Conservation (phyloP, 1,284 basidiomycete genomes). For the Malassezia equina region DNA sequence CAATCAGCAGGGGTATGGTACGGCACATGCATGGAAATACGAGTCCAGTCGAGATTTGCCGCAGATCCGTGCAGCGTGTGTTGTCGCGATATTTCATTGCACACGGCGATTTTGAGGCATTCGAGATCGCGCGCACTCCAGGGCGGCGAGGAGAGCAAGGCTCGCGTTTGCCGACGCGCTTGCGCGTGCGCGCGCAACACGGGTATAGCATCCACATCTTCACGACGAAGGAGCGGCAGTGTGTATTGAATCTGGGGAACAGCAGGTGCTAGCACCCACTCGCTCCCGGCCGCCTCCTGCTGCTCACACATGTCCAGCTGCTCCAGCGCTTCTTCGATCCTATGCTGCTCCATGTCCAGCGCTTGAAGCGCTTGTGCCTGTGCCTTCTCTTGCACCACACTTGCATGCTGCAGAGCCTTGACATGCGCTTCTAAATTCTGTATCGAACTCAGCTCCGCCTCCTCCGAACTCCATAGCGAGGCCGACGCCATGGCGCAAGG, state of each 20-base stretch:
- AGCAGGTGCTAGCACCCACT: not conserved
- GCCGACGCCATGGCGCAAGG: not conserved
- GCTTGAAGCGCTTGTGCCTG: not conserved
- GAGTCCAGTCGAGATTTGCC: slow-evolving; percentile 1
- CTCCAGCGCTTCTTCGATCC: slow-evolving; percentile 17
- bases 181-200: slow-evolving; percentile 3
- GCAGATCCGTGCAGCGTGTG: not conserved
- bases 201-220: not conserved
- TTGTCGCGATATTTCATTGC: slow-evolving; percentile 6
- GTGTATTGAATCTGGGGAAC: not conserved
- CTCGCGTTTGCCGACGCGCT: slow-evolving; percentile 1
- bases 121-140: slow-evolving; percentile 18
- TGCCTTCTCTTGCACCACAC: not conserved
- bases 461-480: not conserved
- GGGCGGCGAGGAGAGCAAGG: slow-evolving; percentile 11
- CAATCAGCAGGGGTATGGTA: slow-evolving; percentile 16
- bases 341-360: slow-evolving; percentile 11
- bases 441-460: not conserved
- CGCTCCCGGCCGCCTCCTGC: not conserved
- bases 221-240: not conserved
- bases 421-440: slow-evolving; percentile 7
- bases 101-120: slow-evolving; percentile 4
- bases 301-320: slow-evolving; percentile 14
- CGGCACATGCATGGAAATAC: slow-evolving; percentile 7
- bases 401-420: not conserved